Evolutionary conservation across 768 basidiomycete genomes (phyloP).

Genomic region (Crepidotus variabilis): DNA sequence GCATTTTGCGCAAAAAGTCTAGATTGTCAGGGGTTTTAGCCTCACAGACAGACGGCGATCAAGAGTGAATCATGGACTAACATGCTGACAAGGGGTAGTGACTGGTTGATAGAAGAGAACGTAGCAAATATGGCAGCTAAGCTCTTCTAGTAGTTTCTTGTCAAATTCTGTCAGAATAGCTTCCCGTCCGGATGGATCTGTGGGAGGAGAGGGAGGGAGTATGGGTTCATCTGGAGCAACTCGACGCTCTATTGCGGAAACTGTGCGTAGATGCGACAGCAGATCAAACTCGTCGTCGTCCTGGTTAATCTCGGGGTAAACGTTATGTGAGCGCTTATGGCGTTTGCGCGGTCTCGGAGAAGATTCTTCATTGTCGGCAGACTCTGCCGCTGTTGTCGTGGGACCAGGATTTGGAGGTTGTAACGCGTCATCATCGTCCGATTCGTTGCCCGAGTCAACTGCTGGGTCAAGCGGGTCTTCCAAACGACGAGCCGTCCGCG

Average conservation of each 20-base stretch:
- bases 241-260: conserved; percentile 25
- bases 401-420: too few species aligned
- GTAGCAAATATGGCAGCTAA: conserved; percentile 92
- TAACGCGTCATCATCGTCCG: too few species aligned
- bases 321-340: conserved; percentile 17
- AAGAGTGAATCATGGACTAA: conserved; percentile 32
- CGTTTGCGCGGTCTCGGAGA: conserved; percentile 25
- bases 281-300: conserved; percentile 28
- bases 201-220: conserved; percentile 9
- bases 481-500: background rate
- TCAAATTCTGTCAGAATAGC: conserved; percentile 32
- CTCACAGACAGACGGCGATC: background rate
- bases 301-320: conserved; percentile 1
- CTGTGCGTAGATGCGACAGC: conserved; percentile 32
- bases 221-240: conserved; percentile 27
- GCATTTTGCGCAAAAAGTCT: conserved; percentile 92
- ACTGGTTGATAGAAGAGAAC: conserved; percentile 79
- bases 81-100: conserved; percentile 95
- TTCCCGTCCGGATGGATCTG: conserved; percentile 13
- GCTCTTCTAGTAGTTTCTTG: conserved; percentile 62
- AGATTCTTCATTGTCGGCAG: background rate
- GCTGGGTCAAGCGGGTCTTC: too few species aligned
- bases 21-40: conserved; percentile 12
- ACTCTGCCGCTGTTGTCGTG: too few species aligned
- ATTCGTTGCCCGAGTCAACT: too few species aligned